phyloP scores from a whole-genome alignment of 164 flowering plant genomes.

The Chimonanthus salicifolius region DNA sequence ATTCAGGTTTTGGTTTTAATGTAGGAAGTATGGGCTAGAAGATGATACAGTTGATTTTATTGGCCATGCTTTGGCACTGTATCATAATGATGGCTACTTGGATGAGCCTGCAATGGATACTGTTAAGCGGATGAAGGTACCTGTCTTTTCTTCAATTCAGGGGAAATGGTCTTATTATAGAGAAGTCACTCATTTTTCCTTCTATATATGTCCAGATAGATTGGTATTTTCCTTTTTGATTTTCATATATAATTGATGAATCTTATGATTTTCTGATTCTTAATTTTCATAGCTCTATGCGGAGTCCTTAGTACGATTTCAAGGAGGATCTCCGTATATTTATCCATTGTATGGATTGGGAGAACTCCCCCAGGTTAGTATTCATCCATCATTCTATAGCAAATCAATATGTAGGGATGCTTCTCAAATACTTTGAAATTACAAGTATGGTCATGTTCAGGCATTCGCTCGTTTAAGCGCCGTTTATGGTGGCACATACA shows the following conservation, averaged over 20 bases:
- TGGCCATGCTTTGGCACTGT: slow-evolving; percentile 96
- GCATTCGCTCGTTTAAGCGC: slow-evolving; percentile 98
- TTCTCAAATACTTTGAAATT: slow-evolving; percentile 5
- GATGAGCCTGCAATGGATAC: slow-evolving; percentile 80
- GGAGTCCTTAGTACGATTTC: slow-evolving; percentile 91
- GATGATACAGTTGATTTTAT: slow-evolving; percentile 91
- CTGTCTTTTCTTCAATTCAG: background rate
- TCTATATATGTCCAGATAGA: background rate
- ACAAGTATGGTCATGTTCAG: slow-evolving; percentile 27
- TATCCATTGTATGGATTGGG: slow-evolving; percentile 93
- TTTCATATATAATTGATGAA: background rate
- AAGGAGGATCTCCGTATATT: slow-evolving; percentile 93
- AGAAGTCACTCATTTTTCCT: background rate
- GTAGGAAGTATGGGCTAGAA: slow-evolving; percentile 87
- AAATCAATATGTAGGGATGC: background rate
- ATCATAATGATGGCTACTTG: slow-evolving; percentile 65
- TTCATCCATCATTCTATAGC: background rate
- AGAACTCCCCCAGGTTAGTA: slow-evolving; percentile 85
- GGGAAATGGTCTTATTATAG: background rate
- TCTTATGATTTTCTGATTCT: background rate
- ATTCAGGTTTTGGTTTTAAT: slow-evolving; percentile 11
- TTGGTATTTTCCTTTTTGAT: background rate
- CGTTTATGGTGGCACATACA: slow-evolving; percentile 98
- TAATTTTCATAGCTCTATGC: slow-evolving; percentile 61
- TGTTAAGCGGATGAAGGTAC: slow-evolving; percentile 84